Evolutionary conservation across 1,284 basidiomycete genomes (phyloP), one percentile per base, ranked within the genome.

Genomic region (Inonotus obliquus): DNA sequence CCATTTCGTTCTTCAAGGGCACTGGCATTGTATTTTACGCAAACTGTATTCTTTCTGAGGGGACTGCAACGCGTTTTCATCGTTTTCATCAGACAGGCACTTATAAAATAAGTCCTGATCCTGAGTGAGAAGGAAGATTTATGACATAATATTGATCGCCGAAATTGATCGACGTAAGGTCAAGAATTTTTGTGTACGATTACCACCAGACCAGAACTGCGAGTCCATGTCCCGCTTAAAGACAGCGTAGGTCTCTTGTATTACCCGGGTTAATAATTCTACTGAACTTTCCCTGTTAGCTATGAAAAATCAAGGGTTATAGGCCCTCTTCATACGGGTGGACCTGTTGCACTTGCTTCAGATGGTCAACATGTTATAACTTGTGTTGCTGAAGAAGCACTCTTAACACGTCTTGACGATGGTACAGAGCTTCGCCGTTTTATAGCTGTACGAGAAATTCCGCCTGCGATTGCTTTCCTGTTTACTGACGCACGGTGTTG

Each of bases 301-400:
- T 92, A 90, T 75, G 89, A 89, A 73, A 89, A 90, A 71, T 77
- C 74, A 14, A 81, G 86, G 54, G 79, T 81, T 9, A 85, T 92
- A 58, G 81, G 81, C 41, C 94, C 96, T 4, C 76, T 97, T 58
- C 93, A 96, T 72, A 97, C 94, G 0, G 85, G 85, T 54, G 96
- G 96, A 29, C 90, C 93, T 6, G 87, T 95, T 39, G 85, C 92
- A 10, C 77, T 94, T 48, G 88, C 91, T 4, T 75, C 79, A 59
- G 93, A 98, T 79, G 95, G 92, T 49, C 77, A 77, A 54, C 86
- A 81, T 72, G 80, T 98, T 32, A 82, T 96, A 59, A 93, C 94
- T 37, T 94, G 94, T 64, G 85, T 98, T 54, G 87, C 85, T 56
- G 92, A 97, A 69, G 87, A 95, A 65, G 88, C 92, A 1, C 71